Base-by-base conservation (phyloP, 2,329 filamentous ascomycete genomes). In the Ceratocystis smalleyi region DNA sequence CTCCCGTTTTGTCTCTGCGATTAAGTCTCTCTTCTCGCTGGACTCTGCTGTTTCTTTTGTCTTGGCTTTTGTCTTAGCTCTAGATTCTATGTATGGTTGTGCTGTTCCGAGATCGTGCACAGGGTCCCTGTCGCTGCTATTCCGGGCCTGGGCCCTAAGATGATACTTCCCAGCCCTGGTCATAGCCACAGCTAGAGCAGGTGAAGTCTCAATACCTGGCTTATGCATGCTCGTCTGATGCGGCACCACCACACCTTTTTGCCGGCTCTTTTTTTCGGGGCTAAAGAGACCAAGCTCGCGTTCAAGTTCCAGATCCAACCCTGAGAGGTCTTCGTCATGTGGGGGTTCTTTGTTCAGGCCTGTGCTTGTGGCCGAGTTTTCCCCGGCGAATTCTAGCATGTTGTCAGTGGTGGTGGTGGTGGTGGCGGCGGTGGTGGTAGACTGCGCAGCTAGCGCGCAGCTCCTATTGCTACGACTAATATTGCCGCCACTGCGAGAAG, bases 21-120 rank as follows among this genome's bases (percentile, higher is more conserved):
- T n/a, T 47, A 43, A 5, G 22, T 47, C 12, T 57, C 24, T 57
- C 19, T 35, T n/a, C 32, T 30, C 24, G 15, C 54, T 35, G 27
- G 27, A 17, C 27, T 57, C 32, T 57, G 54, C 54, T 30, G 54
- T 57, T 57, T 57, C 17, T 35, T 35, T 35, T 35, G 54, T 17
- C 54, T 57, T 60, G 57, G 57, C 57, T 60, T 43, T 60, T 27
- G 57, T 43, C 40, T 32, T 62, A 27, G 60, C 43, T 62, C 60
- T 17, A 30, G 59, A 43, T 61, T 61, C 40, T 61, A 17, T 19
- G 19, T 61, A 22, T 47, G 15, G 24, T 22, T 43, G 57, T 32
- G 32, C 4, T 43, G 57, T 60, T 60, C 57, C 57, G 54, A 57
- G 54, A 57, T 57, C 54, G 54, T 57, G 54, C 54, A 57, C 54